Evolutionary conservation across 805 yeast species (phyloP).

Genomic region (Dipodascus geniculatus): DNA sequence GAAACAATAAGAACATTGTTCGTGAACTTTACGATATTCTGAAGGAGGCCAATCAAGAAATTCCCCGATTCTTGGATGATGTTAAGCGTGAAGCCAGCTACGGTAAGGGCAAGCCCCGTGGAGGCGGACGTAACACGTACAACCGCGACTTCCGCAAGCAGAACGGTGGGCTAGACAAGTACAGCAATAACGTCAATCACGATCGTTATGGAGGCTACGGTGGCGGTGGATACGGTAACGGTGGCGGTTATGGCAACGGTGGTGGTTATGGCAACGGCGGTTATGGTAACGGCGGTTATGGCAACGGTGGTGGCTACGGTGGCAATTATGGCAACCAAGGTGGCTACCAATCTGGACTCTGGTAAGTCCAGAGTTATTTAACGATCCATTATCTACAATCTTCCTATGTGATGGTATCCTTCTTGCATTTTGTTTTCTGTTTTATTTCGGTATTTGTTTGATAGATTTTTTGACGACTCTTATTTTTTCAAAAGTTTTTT

Average conservation of each 20-base stretch:
- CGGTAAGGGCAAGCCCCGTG: slow-evolving; percentile 44
- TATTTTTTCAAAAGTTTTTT: background rate
- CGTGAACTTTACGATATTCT: slow-evolving; percentile 80
- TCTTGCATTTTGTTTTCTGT: background rate
- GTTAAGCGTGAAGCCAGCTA: slow-evolving; percentile 64
- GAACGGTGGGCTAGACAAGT: slow-evolving; percentile 24
- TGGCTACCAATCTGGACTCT: slow-evolving; percentile 1
- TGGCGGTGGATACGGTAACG: slow-evolving; percentile 23
- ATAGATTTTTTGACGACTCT: background rate
- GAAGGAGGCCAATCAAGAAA: slow-evolving; percentile 94
- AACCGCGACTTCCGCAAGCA: slow-evolving; percentile 44
- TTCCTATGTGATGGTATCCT: background rate
- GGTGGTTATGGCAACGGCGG: slow-evolving; percentile 19
- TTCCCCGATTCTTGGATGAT: slow-evolving; percentile 76
- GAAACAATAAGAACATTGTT: slow-evolving; percentile 81
- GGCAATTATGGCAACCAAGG: slow-evolving; percentile 8
- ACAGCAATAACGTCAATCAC: slow-evolving; percentile 12
- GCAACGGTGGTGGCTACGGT: slow-evolving; percentile 8
- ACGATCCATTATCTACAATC: background rate
- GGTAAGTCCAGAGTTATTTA: background rate
- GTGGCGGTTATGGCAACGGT: slow-evolving; percentile 23
- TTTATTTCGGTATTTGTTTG: slow-evolving; percentile 1
- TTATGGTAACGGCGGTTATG: slow-evolving; percentile 17
- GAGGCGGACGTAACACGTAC: slow-evolving; percentile 26
- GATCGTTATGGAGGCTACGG: slow-evolving; percentile 16